Evolutionary conservation across 208 protist species (phyloP), one percentile per base, ranked within the genome.

Genomic region (Wallacemonas rigidus): DNA sequence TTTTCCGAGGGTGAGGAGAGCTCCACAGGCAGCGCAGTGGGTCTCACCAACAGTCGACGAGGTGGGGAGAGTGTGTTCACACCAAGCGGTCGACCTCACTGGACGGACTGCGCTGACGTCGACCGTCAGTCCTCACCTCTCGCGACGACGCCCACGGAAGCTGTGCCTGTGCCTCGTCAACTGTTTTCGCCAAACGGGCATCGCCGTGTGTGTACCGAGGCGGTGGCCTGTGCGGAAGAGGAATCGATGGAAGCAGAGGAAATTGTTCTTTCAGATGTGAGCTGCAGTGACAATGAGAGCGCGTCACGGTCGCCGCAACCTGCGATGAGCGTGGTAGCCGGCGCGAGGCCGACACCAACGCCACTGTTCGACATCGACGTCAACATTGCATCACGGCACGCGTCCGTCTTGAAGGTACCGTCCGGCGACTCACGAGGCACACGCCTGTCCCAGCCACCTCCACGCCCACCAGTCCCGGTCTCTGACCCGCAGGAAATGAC

Each of bases 191-290:
- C 54, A 26, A 26, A 26, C 26, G 26, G 26, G 26, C 26, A 26
- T 26, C 26, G 26, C 26, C 26, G 26, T 26, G 26, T 26, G 26
- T 26, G 26, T 26, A 0, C 26, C 26, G 26, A 26, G 26, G 26
- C 26, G 26, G 26, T 26, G 26, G 26, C 26, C 26, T 26, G 26
- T 26, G 26, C 26, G 26, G 26, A 26, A 26, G 26, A 26, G 26
- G 26, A 26, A 26, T 26, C 26, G 26, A 26, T 26, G 26, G 38
- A 6, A 3, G 4, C 50, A 9, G 41, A 65, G 43, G 60, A 65
- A 41, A 65, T 65, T 17, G 50, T 53, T 41, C 43, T 65, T 6
- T 65, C 60, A 5, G 60, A 65, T 50, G 60, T 65, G 60, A 65
- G 60, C 40, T 12, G 60, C 60, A 65, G 60, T 17, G 60, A 65